phyloP scores from a whole-genome alignment of 805 yeast species.

The Schizosaccharomyces octosporus region DNA sequence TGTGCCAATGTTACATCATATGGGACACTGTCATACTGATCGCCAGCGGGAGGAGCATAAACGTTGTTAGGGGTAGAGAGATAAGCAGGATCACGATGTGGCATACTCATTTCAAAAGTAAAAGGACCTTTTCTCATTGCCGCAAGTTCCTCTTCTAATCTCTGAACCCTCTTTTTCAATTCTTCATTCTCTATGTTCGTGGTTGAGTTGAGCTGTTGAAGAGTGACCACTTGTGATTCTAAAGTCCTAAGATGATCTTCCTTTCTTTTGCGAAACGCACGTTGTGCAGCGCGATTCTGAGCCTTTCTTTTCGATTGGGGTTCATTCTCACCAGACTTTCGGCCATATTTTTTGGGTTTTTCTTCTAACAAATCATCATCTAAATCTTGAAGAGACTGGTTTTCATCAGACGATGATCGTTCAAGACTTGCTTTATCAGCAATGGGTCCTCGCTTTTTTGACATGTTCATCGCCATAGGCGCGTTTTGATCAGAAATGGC shows the following conservation, averaged over 20 bases:
- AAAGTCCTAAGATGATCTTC: slow-evolving; percentile 67
- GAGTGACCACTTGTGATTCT: slow-evolving; percentile 45
- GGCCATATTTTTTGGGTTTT: slow-evolving; percentile 34
- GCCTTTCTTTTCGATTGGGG: slow-evolving; percentile 81
- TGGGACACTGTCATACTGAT: too few species aligned
- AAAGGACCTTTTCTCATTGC: slow-evolving; percentile 1
- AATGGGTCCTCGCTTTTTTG: too few species aligned
- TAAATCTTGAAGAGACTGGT: background rate
- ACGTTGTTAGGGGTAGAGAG: background rate
- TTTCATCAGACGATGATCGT: background rate
- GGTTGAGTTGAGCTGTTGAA: slow-evolving; percentile 48
- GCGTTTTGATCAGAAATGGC: too few species aligned
- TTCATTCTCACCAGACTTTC: slow-evolving; percentile 55
- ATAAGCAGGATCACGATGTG: background rate
- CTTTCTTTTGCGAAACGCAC: slow-evolving; percentile 87
- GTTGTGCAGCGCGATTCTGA: slow-evolving; percentile 93
- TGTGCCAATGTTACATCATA: too few species aligned
- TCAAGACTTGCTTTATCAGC: too few species aligned
- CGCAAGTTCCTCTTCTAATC: slow-evolving; percentile 45
- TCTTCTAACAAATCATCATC: background rate
- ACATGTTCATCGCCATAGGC: too few species aligned
- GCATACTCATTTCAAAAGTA: background rate
- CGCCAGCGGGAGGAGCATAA: background rate
- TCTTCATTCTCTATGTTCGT: slow-evolving; percentile 50
- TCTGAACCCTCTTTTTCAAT: slow-evolving; percentile 48